Evolutionary conservation across 2,329 filamentous ascomycete genomes (phyloP), one percentile per base, ranked within the genome.

Genomic region (Coniochaeta hoffmannii): DNA sequence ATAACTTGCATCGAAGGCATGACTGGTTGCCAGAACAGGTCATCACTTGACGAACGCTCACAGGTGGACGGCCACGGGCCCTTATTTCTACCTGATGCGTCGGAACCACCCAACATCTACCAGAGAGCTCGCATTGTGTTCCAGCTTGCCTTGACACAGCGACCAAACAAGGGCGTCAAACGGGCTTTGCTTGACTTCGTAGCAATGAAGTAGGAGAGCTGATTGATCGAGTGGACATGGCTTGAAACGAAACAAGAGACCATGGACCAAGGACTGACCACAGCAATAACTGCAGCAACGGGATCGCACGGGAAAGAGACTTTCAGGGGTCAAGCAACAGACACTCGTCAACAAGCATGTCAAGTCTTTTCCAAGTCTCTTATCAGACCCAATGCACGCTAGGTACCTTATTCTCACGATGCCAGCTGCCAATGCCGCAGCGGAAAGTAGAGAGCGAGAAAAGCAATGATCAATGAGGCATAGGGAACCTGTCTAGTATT

Each of bases 1-100:
- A 53, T 51, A n/a, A 51, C 28, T 51, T 28, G 26, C 26, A 51
- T 51, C 26, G 49, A 46, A 26, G 41, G 41, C 41, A 46, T 46
- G 41, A 7, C 41, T 24, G 41, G 7, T 28, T n/a, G n/a, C 14
- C 24, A 46, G 7, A 22, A 1, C 41, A 26, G 24, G 38, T 28
- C 41, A 10, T 28, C 41, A 28, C 41, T 28, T 46, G 36, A 46
- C 11, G 10, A 7, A 46, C 19, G 24, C 24, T 46, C 19, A 22
- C 11, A n/a, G n/a, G 10, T 14, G 7, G 41, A 15, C 3, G 41
- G 41, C 19, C 7, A 46, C 7, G 5, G 22, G n/a, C 22, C 12
- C 35, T 9, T 46, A 46, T 46, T 46, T 46, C 41, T 46, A 46
- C 22, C 36, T 10, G 36, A 19, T 41, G 8, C 17, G 4, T 8